Evolutionary conservation across 164 flowering plant genomes (phyloP).

Genomic region (Warburgia ugandensis): DNA sequence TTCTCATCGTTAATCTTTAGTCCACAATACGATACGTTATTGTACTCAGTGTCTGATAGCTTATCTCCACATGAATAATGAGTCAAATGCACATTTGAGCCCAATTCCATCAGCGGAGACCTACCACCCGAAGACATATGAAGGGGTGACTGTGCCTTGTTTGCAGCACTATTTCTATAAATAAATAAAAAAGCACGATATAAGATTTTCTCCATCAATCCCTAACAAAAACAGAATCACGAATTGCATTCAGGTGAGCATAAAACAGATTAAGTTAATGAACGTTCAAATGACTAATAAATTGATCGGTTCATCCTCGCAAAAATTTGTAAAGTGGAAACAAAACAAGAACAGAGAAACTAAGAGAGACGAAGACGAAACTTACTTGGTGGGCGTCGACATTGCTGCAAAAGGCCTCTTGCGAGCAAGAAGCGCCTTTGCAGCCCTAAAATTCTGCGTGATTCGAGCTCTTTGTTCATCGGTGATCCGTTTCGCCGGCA

Average conservation of each 20-base stretch:
- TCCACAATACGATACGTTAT: too few species aligned
- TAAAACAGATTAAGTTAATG: background rate
- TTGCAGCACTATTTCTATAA: background rate
- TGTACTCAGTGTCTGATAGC: too few species aligned
- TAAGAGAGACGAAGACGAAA: slow-evolving; percentile 1
- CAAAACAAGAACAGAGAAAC: background rate
- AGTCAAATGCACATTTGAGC: background rate
- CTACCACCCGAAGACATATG: background rate
- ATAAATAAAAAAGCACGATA: background rate
- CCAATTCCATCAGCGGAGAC: background rate
- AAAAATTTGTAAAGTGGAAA: background rate
- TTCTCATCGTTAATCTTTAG: too few species aligned
- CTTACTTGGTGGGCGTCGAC: slow-evolving; percentile 1
- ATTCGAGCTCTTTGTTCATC: slow-evolving; percentile 59
- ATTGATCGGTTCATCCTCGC: too few species aligned
- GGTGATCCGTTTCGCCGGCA: slow-evolving; percentile 17
- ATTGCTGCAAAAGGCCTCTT: slow-evolving; percentile 35
- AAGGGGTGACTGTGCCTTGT: background rate
- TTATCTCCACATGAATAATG: too few species aligned
- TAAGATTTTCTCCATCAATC: background rate
- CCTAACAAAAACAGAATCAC: background rate
- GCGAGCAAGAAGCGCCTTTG: slow-evolving; percentile 69
- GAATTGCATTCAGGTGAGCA: background rate
- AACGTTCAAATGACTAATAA: background rate
- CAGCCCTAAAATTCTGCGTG: slow-evolving; percentile 58